Base-by-base conservation (phyloP, 2,329 filamentous ascomycete species). In the Colletotrichum sp. region DNA sequence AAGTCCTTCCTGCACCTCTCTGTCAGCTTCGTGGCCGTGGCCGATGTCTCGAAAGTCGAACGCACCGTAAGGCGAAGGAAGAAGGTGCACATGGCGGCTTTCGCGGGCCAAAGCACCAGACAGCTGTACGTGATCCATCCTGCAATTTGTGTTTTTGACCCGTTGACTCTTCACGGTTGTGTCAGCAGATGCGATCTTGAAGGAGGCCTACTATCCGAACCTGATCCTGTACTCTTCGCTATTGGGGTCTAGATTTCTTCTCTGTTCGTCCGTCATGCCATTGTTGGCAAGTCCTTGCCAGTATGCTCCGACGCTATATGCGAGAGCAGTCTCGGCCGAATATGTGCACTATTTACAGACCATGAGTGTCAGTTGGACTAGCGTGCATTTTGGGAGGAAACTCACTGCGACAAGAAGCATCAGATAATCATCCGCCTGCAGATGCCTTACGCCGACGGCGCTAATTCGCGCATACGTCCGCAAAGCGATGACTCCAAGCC, bases 381-480 rank as follows among this genome's bases (percentile, higher is more conserved):
- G 12, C 15, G 15, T 78, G 4, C 61, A 9, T 49, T 25, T 1
- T 79, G 79, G 8, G 59, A 73, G 6, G 68, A 29, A 64, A 71
- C 68, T 22, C 77, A 83, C 36, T 12, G 61, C 22, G n/a, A 70
- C 78, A 2, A 82, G 1, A 4, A 82, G 73, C 81, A 82, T 82
- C 9, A 82, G 59, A 78, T 90, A 92, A 77, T 93, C 92, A 80
- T 93, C 92, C 2, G 87, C 84, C 78, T 88, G 86, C 71, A 93
- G 87, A n/a, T 86, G 85, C 71, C 82, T 83, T 49, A 88, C 83
- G 16, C 91, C 91, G 3, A 88, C 87, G 13, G 84, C 82, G 36
- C 81, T 84, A 78, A 89, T 84, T 63, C 92, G 85, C 12, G 89
- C 86, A 68, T 86, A 87, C 3, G 88, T 87, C 36, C 92, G 87